Evolutionary conservation across 495 filamentous ascomycete species (phyloP).

Genomic region (Aspergillus bridgeri): DNA sequence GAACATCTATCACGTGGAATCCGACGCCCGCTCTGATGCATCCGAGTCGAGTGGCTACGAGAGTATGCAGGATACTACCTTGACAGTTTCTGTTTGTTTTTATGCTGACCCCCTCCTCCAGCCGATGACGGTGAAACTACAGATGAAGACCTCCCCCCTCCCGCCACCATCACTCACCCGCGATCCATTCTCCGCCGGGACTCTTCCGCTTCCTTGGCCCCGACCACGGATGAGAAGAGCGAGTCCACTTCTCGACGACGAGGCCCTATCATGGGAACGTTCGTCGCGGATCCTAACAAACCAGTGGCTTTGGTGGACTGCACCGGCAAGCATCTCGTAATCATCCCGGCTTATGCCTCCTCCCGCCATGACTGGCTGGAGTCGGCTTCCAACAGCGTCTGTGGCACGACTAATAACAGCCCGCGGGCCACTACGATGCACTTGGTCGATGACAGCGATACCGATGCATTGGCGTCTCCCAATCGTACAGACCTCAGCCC

Average conservation of each 20-base stretch:
- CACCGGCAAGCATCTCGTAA: slow-evolving; percentile 67
- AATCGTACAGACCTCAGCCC: slow-evolving; percentile 49
- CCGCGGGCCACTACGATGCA: slow-evolving; percentile 46
- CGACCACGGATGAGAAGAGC: slow-evolving; percentile 50
- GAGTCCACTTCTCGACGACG: slow-evolving; percentile 48
- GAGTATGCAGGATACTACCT: slow-evolving; percentile 47
- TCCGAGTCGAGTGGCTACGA: slow-evolving; percentile 70
- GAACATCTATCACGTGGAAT: slow-evolving; percentile 50
- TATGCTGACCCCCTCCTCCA: slow-evolving; percentile 55
- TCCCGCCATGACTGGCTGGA: slow-evolving; percentile 50
- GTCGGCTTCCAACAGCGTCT: slow-evolving; percentile 46
- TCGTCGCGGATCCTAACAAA: slow-evolving; percentile 57
- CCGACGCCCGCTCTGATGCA: slow-evolving; percentile 52
- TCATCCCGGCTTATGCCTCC: slow-evolving; percentile 53
- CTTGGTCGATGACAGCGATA: slow-evolving; percentile 51
- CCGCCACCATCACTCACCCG: slow-evolving; percentile 51
- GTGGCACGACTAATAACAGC: slow-evolving; percentile 52
- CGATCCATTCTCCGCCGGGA: slow-evolving; percentile 55
- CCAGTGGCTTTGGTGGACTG: slow-evolving; percentile 71
- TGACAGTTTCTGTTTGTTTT: slow-evolving; percentile 9
- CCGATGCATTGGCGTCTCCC: slow-evolving; percentile 47
- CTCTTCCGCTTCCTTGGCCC: slow-evolving; percentile 45
- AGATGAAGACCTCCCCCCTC: slow-evolving; percentile 70
- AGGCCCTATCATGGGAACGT: slow-evolving; percentile 55
- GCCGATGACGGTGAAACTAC: slow-evolving; percentile 81